Conservation (phyloP, 202 grass and related monocot species). For the Digitaria exilis region DNA sequence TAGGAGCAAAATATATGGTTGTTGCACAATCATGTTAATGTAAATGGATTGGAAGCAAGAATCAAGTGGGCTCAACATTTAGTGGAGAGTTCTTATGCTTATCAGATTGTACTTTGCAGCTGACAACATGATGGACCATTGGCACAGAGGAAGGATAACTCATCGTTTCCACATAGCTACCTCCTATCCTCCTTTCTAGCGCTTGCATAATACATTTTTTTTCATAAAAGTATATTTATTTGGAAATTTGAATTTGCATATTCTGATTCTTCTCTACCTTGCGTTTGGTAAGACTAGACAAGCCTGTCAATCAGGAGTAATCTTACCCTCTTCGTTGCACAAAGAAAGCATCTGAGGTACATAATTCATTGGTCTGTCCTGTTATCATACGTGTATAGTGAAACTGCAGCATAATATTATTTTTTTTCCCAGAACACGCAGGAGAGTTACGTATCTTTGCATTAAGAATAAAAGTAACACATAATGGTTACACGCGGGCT, state of each 20-base stretch:
- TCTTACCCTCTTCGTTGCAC: no score
- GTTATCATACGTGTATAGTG: background rate
- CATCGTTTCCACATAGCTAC: constrained; percentile 15
- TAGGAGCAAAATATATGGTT: background rate
- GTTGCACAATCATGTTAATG: constrained; percentile 1
- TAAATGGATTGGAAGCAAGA: background rate
- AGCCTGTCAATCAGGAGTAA: background rate
- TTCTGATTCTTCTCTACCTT: background rate
- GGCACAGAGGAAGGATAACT: background rate
- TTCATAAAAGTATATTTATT: background rate
- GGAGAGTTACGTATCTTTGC: no score
- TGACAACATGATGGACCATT: background rate
- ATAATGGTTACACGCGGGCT: no score
- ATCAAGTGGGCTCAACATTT: constrained; percentile 24
- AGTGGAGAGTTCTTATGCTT: background rate
- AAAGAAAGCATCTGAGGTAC: background rate
- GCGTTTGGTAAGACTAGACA: background rate
- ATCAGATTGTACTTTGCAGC: constrained; percentile 7
- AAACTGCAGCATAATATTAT: background rate
- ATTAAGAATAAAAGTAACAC: no score
- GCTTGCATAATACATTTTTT: background rate
- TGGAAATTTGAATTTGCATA: constrained; percentile 5
- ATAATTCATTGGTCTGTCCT: background rate
- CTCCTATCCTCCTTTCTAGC: constrained; percentile 4
- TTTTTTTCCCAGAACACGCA: no score